Percentiles rank a stretch among this genome's conserved stretches.
These are phyloP conservation scores for Biscutella laevigata DNA, from an alignment of 441 rosid genomes.

Conservation along the genomic window DNA sequence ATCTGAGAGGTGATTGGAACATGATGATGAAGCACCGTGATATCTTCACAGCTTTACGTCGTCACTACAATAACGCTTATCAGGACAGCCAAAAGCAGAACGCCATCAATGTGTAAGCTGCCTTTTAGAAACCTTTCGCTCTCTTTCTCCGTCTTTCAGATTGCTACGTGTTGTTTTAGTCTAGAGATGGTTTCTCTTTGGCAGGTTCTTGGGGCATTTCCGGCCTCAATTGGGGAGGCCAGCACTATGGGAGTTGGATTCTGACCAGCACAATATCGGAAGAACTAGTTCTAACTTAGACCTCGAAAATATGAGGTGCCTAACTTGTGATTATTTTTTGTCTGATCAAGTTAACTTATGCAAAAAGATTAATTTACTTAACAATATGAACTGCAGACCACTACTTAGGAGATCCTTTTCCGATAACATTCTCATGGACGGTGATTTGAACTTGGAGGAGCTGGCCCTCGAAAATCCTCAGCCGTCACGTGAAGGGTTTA, in stretches of 20 bases:
- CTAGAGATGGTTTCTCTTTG: constrained; percentile 13
- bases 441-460: constrained; percentile 23
- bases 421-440: constrained; percentile 16
- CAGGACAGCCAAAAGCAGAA: constrained; percentile 57
- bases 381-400: constrained; percentile 21
- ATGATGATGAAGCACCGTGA: constrained; percentile 56
- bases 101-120: constrained; percentile 62
- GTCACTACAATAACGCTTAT: constrained; percentile 57
- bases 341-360: too few species aligned
- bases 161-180: not conserved
- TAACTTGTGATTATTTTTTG: too few species aligned
- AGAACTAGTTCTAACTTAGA: constrained; percentile 35
- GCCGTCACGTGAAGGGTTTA: constrained; percentile 21
- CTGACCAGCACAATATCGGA: constrained; percentile 56
- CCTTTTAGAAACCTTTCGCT: not conserved
- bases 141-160: not conserved
- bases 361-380: too few species aligned
- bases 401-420: constrained; percentile 26
- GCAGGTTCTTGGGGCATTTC: constrained; percentile 90
- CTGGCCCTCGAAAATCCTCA: constrained; percentile 7
- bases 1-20: constrained; percentile 62
- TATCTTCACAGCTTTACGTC: constrained; percentile 48
- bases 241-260: constrained; percentile 83
- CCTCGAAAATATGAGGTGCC: constrained; percentile 49
- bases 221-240: constrained; percentile 79